Percentiles rank a stretch among this genome's conserved stretches.
Conservation (phyloP, 1,284 basidiomycete genomes). For the Ustilago crameri region DNA sequence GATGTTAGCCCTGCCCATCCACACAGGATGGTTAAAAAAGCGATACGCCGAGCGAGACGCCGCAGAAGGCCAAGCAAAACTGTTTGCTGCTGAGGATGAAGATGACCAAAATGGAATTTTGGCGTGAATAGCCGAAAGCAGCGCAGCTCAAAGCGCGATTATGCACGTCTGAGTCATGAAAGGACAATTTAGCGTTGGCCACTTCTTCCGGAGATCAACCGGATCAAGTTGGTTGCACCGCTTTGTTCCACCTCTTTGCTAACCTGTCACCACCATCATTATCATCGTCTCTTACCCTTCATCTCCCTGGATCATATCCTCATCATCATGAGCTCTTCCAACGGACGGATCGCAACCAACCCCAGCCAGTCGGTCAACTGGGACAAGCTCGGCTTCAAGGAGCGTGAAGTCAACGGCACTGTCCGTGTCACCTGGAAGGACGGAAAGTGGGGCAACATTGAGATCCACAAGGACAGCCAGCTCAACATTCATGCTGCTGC, state of each 20-base stretch:
- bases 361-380: constrained; percentile 44
- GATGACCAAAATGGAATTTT: background rate
- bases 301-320: background rate
- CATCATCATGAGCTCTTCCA: constrained; percentile 24
- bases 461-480: constrained; percentile 60
- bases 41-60: background rate
- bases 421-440: constrained; percentile 49
- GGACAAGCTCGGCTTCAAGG: constrained; percentile 52
- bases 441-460: constrained; percentile 59
- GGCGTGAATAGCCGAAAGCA: background rate
- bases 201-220: constrained; percentile 3
- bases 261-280: constrained; percentile 1
- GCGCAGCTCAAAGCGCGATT: background rate
- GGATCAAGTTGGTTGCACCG: background rate
- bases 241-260: background rate
- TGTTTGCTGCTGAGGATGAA: too few relatives aligned
- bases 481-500: constrained; percentile 65
- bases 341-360: constrained; percentile 39
- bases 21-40: too few relatives aligned
- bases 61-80: background rate
- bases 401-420: constrained; percentile 51
- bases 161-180: constrained; percentile 26
- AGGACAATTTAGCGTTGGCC: too few relatives aligned
- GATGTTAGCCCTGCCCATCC: too few relatives aligned
- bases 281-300: background rate